Percentiles rank a stretch among this genome's conserved stretches.
phyloP scores from a whole-genome alignment of 2,329 filamentous ascomycete genomes.

The Trichoderma oligosporum region DNA sequence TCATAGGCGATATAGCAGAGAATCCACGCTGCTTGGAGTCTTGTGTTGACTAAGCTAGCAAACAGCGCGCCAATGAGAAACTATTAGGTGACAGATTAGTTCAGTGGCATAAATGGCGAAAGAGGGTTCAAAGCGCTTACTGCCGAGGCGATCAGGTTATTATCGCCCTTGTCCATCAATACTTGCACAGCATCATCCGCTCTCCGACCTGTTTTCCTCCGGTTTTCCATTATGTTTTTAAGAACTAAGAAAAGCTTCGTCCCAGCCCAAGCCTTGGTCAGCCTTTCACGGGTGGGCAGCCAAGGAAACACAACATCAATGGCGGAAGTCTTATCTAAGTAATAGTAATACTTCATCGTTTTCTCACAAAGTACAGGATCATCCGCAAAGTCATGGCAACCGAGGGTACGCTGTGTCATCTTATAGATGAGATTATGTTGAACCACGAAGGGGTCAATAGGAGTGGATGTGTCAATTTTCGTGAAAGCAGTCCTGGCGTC shows the following conservation, averaged over 20 bases:
- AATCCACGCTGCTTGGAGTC: conserved; percentile 53
- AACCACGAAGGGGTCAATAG: conserved; percentile 50
- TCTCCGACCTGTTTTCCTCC: conserved; percentile 39
- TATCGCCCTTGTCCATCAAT: conserved; percentile 50
- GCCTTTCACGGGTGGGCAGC: conserved; percentile 43
- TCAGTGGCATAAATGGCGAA: neutral
- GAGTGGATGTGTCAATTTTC: neutral
- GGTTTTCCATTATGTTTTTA: conserved; percentile 43
- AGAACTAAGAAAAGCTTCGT: conserved; percentile 47
- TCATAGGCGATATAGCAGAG: conserved; percentile 47
- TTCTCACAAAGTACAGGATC: conserved; percentile 40
- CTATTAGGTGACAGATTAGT: conserved; percentile 23
- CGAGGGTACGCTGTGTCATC: conserved; percentile 55
- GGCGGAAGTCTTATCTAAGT: conserved; percentile 43
- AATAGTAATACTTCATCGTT: conserved; percentile 44
- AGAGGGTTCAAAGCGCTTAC: conserved; percentile 28
- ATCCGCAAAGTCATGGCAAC: conserved; percentile 50
- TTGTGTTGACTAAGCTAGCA: conserved; percentile 55
- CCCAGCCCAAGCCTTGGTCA: conserved; percentile 44
- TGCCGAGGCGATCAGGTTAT: conserved; percentile 40
- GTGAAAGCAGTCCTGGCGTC: conserved; percentile 33
- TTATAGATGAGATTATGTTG: conserved; percentile 52
- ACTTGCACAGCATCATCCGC: conserved; percentile 51
- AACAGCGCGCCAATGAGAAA: conserved; percentile 54
- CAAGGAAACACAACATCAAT: conserved; percentile 50